Evolutionary conservation across 2,329 filamentous ascomycete genomes (phyloP).

Genomic region (Verticillium albo-atrum): DNA sequence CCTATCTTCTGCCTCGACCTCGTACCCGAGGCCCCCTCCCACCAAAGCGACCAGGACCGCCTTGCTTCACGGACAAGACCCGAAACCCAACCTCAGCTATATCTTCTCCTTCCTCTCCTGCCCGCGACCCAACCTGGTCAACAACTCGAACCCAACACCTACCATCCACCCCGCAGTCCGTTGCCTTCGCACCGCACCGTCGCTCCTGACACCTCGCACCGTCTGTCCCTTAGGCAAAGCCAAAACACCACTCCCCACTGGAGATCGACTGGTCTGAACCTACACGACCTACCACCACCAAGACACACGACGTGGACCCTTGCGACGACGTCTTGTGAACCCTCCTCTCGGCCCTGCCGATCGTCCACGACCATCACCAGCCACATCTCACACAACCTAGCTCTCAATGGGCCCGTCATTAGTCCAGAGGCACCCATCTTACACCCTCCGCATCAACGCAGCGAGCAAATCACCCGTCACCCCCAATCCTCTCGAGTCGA

Average conservation of each 20-base stretch:
- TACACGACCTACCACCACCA: background rate
- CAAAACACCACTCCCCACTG: background rate
- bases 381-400: background rate
- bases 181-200: background rate
- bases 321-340: background rate
- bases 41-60: background rate
- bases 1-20: background rate
- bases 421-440: slow-evolving; percentile 10
- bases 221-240: background rate
- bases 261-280: background rate
- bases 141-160: background rate
- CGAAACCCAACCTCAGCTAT: background rate
- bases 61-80: background rate
- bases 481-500: slow-evolving; percentile 2
- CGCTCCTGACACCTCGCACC: background rate
- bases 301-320: slow-evolving; percentile 2
- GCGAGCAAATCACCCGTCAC: slow-evolving; percentile 7
- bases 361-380: background rate
- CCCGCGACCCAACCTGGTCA: no score
- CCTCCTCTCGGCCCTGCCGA: background rate
- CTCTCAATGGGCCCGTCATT: slow-evolving; percentile 14
- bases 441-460: slow-evolving; percentile 9
- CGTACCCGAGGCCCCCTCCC: background rate
- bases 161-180: background rate
- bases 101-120: background rate